Conservation (phyloP, 768 basidiomycete species). For the Tephrocybe sp. region DNA sequence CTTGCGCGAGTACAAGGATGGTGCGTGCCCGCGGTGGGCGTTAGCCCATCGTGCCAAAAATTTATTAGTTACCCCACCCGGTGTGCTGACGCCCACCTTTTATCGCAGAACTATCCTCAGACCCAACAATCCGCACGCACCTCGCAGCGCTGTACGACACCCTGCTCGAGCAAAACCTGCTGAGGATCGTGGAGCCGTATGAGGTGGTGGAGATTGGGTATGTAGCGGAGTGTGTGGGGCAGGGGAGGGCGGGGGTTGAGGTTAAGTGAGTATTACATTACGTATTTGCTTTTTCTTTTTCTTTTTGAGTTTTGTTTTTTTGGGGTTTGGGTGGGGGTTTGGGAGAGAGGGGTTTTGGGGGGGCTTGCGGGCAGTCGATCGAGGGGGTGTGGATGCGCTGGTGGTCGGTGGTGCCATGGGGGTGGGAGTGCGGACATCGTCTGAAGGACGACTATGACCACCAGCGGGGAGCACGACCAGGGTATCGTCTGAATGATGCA, state of each 20-base stretch:
- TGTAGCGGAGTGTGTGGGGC: slow-evolving; percentile 84
- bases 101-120: slow-evolving; percentile 91
- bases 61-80: no score
- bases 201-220: slow-evolving; percentile 87
- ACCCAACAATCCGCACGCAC: slow-evolving; percentile 94
- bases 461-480: no score
- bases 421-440: no score
- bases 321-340: background rate
- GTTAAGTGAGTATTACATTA: slow-evolving; percentile 70
- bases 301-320: background rate
- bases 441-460: no score
- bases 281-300: slow-evolving; percentile 1
- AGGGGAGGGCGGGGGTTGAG: slow-evolving; percentile 86
- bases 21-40: slow-evolving; percentile 30
- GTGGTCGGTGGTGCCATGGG: no score
- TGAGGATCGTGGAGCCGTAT: slow-evolving; percentile 95
- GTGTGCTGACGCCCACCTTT: no score
- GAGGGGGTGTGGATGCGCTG: no score
- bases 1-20: slow-evolving; percentile 80
- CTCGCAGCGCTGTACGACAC: slow-evolving; percentile 94
- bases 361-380: no score
- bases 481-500: no score
- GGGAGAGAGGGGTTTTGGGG: background rate
- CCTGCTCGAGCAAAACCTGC: slow-evolving; percentile 90
- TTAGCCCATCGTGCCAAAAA: no score